Conservation (phyloP, 2,329 filamentous ascomycete genomes). For the Diaporthe helianthi region DNA sequence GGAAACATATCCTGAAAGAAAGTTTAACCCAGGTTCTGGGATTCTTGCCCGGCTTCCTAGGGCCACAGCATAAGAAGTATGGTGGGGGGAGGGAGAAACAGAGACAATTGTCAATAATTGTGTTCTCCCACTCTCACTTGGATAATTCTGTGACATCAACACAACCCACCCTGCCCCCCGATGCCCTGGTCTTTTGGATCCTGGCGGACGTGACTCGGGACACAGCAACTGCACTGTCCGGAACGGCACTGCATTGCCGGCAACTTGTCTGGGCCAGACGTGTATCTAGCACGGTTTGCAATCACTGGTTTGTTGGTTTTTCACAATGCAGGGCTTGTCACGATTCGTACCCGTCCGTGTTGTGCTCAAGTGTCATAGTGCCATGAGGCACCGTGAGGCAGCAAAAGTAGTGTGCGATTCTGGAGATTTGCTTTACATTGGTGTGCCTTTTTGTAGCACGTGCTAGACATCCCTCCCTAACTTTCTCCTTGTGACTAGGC, state of each 20-base stretch:
- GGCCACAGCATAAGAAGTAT: background rate
- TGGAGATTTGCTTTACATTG: slow-evolving; percentile 1
- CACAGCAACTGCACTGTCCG: background rate
- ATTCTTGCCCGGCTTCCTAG: background rate
- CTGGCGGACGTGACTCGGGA: slow-evolving; percentile 13
- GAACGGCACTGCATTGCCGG: slow-evolving; percentile 3
- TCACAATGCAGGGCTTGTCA: background rate
- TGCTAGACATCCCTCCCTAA: background rate
- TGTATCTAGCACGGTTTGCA: background rate
- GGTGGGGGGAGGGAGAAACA: background rate
- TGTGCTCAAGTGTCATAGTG: background rate
- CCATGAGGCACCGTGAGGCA: background rate
- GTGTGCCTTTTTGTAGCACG: background rate
- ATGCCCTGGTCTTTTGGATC: background rate
- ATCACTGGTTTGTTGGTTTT: background rate
- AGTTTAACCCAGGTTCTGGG: slow-evolving; percentile 4
- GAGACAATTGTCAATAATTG: background rate
- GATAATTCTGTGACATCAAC: slow-evolving; percentile 14
- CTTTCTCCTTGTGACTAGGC: background rate
- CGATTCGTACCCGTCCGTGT: background rate
- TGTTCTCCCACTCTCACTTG: background rate
- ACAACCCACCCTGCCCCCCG: background rate
- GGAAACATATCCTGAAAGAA: background rate
- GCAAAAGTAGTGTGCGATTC: background rate
- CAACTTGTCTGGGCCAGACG: background rate